phyloP scores from a whole-genome alignment of 192 early-diverging fungal genomes.

The Umbelopsis sp. region DNA sequence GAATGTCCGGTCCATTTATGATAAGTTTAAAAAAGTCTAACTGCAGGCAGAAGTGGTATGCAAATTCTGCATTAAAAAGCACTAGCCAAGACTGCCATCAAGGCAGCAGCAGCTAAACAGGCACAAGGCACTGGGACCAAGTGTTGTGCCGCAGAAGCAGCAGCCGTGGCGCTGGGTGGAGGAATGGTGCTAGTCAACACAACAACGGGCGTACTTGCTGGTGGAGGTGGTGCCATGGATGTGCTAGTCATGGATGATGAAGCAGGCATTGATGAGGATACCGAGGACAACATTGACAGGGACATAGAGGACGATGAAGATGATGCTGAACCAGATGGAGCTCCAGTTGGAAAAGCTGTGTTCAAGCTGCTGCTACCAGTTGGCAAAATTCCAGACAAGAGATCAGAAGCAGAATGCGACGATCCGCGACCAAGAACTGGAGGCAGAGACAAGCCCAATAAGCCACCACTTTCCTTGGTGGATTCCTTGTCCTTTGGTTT shows the following conservation, averaged over 20 bases:
- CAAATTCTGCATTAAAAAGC: neutral
- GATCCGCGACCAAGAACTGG: neutral
- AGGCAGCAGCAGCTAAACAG: neutral
- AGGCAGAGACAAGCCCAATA: slow-evolving; percentile 6
- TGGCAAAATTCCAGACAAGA: neutral
- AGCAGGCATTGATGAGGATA: neutral
- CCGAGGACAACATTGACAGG: neutral
- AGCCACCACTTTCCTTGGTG: neutral
- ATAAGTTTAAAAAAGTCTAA: neutral
- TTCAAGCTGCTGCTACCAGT: neutral
- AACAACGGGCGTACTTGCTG: neutral
- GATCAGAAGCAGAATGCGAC: neutral
- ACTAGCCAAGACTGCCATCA: neutral
- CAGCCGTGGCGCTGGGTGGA: neutral
- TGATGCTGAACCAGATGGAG: neutral
- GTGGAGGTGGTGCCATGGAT: neutral
- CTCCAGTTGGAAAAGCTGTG: neutral
- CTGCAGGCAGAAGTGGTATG: neutral
- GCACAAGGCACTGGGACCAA: neutral
- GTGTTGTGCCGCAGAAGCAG: neutral
- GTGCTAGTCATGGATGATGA: neutral
- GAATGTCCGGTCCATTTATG: no score
- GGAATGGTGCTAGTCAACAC: slow-evolving; percentile 17
- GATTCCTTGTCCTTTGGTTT: neutral
- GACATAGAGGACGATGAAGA: slow-evolving; percentile 4